Evolutionary conservation across 2,329 filamentous ascomycete genomes (phyloP).

Genomic region (Chlorencoelia australis): DNA sequence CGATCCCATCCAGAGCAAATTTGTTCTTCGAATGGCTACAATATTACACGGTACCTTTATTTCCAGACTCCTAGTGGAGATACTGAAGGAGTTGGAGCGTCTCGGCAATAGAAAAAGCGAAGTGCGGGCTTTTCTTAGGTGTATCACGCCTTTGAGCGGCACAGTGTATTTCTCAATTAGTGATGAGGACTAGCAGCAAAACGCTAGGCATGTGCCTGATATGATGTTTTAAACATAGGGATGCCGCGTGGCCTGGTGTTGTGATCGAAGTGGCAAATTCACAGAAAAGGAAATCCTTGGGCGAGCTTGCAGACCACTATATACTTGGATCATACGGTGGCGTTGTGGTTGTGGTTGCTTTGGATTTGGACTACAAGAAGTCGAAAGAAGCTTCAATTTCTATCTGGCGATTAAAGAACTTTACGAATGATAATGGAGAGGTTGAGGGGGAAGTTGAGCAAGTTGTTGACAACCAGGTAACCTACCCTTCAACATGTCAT

Average conservation of each 20-base stretch:
- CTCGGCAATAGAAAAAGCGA: background rate
- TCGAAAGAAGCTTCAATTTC: conserved; percentile 10
- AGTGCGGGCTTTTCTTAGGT: background rate
- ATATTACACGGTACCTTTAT: background rate
- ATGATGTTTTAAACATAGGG: conserved; percentile 8
- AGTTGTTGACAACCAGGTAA: background rate
- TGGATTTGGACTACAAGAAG: conserved; percentile 13
- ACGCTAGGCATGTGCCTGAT: too few species aligned
- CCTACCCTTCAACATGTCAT: background rate
- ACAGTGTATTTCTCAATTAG: background rate
- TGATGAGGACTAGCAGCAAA: background rate
- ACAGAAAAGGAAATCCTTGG: conserved; percentile 10
- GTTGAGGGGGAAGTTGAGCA: background rate
- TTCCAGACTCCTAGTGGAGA: background rate
- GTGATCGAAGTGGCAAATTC: conserved; percentile 12
- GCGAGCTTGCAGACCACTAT: conserved; percentile 11
- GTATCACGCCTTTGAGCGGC: background rate
- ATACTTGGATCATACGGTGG: conserved; percentile 11
- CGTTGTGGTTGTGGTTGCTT: conserved; percentile 11
- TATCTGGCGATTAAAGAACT: conserved; percentile 5
- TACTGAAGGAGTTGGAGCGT: background rate
- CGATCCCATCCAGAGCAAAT: conserved; percentile 5
- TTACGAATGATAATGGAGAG: background rate
- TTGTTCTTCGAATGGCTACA: background rate
- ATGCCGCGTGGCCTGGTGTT: conserved; percentile 11